These are phyloP conservation scores for Candida silvatica DNA, from an alignment of 805 yeast species.

Conservation along the genomic window DNA sequence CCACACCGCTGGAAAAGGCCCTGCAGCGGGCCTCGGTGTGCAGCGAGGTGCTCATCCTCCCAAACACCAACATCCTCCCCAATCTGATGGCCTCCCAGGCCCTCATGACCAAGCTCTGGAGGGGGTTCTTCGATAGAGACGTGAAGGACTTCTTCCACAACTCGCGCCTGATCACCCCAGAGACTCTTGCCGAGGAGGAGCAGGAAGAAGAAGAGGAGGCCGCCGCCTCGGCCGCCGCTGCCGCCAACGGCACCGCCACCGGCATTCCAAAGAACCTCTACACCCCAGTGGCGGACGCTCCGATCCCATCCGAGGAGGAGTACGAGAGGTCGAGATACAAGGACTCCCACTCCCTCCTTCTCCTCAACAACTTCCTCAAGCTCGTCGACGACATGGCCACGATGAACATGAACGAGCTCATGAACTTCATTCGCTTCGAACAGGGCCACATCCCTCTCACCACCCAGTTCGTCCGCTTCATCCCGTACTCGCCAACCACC, in stretches of 20 bases:
- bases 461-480: slow-evolving; percentile 66
- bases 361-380: slow-evolving; percentile 53
- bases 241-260: no score
- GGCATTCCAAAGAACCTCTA: background rate
- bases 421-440: slow-evolving; percentile 52
- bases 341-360: slow-evolving; percentile 19
- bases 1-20: slow-evolving; percentile 10
- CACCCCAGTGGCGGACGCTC: background rate
- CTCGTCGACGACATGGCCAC: slow-evolving; percentile 79
- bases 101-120: slow-evolving; percentile 21
- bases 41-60: slow-evolving; percentile 20
- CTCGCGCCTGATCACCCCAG: background rate
- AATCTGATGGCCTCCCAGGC: slow-evolving; percentile 14
- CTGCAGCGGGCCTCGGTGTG: slow-evolving; percentile 20
- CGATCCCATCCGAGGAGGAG: slow-evolving; percentile 1
- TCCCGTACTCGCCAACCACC: slow-evolving; percentile 73
- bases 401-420: slow-evolving; percentile 70
- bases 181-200: background rate
- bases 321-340: slow-evolving; percentile 6
- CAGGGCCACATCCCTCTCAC: slow-evolving; percentile 39
- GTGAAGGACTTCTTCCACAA: slow-evolving; percentile 12
- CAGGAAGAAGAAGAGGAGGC: slow-evolving; percentile 2
- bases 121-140: slow-evolving; percentile 22
- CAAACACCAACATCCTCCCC: slow-evolving; percentile 14
- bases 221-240: no score